Evolutionary conservation across 2,329 filamentous ascomycete genomes (phyloP), one percentile per base, ranked within the genome.

Genomic region (Monosporascus ibericus): DNA sequence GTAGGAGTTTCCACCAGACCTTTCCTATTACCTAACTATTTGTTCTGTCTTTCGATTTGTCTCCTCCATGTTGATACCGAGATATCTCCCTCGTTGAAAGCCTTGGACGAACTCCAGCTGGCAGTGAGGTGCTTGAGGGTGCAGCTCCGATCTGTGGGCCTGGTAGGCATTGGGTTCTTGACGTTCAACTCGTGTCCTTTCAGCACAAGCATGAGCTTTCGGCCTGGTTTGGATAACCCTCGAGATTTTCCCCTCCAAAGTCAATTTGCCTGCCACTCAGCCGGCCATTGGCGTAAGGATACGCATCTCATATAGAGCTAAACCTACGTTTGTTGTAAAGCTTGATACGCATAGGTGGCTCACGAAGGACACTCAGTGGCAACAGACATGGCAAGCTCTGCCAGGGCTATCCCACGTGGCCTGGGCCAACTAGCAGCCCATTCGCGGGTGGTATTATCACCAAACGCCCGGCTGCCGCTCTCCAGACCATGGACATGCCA

Each of bases 351-450:
- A 11, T 34, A 9, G 30, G 9, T 34, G 9, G 30, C 20, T 50
- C 47, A 25, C 49, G 42, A 34, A 48, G 30, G 37, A n/a, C 42
- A 40, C 44, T 17, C 17, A 7, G 37, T n/a, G 38, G n/a, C 47
- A 11, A 25, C 34, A 11, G 57, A 51, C 27, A 67, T 67, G 65
- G 60, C 63, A 42, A 59, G 58, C 44, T 50, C 64, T 39, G 54
- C 63, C 46, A 61, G 61, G 49, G 50, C 51, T 49, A 48, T 64
- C 40, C 60, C 63, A 46, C 60, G 63, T 40, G 62, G 63, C 24
- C 53, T 68, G 52, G 63, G 65, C 50, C 64, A 63, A 57, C 55
- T 67, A 40, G 57, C 61, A 4, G 61, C 59, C 38, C 63, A 60
- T 40, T 58, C 62, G 22, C 62, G 63, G 50, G 49, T 59, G 44